A percentile compares a stretch with the other conserved stretches of the same genome.
phyloP scores from a whole-genome alignment of 768 basidiomycete genomes.

The Termitomyces sp. region DNA sequence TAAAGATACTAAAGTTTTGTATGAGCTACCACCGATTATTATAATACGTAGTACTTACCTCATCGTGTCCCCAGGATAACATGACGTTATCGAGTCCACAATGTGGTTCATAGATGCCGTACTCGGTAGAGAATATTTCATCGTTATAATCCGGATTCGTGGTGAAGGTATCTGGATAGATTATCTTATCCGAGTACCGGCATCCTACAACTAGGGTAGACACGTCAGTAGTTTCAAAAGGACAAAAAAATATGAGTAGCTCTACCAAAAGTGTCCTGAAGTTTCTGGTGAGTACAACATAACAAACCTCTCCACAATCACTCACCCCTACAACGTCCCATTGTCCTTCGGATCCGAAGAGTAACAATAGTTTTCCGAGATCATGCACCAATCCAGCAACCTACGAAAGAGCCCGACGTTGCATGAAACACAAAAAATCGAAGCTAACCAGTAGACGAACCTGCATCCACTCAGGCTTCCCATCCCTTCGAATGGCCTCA shows the following conservation, averaged over 20 bases:
- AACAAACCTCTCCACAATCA: neutral
- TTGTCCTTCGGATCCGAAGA: slow-evolving; percentile 84
- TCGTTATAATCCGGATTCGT: slow-evolving; percentile 66
- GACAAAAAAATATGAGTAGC: slow-evolving; percentile 3
- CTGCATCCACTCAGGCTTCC: slow-evolving; percentile 92
- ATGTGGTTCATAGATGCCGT: slow-evolving; percentile 70
- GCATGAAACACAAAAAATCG: neutral
- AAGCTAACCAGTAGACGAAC: neutral
- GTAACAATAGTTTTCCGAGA: slow-evolving; percentile 79
- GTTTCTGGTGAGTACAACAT: neutral
- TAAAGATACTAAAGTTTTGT: slow-evolving; percentile 61
- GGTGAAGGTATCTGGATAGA: slow-evolving; percentile 75
- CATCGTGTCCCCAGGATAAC: slow-evolving; percentile 90
- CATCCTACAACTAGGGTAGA: slow-evolving; percentile 65
- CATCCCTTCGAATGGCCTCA: slow-evolving; percentile 82
- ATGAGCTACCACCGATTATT: neutral
- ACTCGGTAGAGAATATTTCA: slow-evolving; percentile 60
- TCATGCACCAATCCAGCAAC: slow-evolving; percentile 84
- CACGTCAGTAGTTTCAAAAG: neutral
- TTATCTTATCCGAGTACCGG: slow-evolving; percentile 77
- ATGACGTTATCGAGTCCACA: slow-evolving; percentile 86
- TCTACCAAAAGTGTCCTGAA: slow-evolving; percentile 38
- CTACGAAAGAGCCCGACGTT: neutral
- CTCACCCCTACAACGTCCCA: slow-evolving; percentile 90
- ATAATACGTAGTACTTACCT: slow-evolving; percentile 43